phyloP scores from a whole-genome alignment of 371 early-diverging fungal species.

The Neoconidiobolus thromboides region DNA sequence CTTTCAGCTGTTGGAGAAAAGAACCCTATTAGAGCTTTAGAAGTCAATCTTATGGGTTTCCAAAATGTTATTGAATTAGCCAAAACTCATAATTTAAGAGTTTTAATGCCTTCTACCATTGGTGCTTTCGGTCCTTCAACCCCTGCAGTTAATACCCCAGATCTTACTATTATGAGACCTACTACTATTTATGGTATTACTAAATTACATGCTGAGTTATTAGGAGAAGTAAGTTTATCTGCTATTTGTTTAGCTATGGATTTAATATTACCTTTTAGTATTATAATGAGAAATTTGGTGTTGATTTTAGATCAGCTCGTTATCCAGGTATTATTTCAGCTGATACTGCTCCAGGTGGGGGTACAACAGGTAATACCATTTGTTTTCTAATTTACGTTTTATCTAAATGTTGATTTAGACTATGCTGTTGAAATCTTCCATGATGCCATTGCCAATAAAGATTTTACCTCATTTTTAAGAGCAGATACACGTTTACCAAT shows the following conservation, averaged over 20 bases:
- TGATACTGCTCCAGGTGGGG: constrained; percentile 33
- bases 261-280: constrained; percentile 13
- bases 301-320: constrained; percentile 33
- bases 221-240: constrained; percentile 21
- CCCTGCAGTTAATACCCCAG: constrained; percentile 29
- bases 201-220: constrained; percentile 32
- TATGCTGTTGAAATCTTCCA: constrained; percentile 43
- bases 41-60: constrained; percentile 32
- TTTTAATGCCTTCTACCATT: constrained; percentile 33
- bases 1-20: constrained; percentile 35
- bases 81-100: constrained; percentile 21
- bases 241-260: not conserved
- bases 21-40: constrained; percentile 23
- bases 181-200: constrained; percentile 42
- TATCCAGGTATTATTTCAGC: constrained; percentile 38
- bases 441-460: constrained; percentile 22
- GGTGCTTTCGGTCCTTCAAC: constrained; percentile 39
- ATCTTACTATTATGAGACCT: constrained; percentile 32
- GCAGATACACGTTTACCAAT: constrained; percentile 29
- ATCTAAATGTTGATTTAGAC: constrained; percentile 3
- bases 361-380: constrained; percentile 18
- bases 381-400: too few relatives aligned
- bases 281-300: constrained; percentile 30
- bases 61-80: constrained; percentile 34
- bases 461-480: constrained; percentile 25